Percentiles rank a stretch among this genome's conserved stretches.
These are phyloP conservation scores for Lentinula lateritia DNA, from an alignment of 768 basidiomycete genomes.

Conservation along the genomic window DNA sequence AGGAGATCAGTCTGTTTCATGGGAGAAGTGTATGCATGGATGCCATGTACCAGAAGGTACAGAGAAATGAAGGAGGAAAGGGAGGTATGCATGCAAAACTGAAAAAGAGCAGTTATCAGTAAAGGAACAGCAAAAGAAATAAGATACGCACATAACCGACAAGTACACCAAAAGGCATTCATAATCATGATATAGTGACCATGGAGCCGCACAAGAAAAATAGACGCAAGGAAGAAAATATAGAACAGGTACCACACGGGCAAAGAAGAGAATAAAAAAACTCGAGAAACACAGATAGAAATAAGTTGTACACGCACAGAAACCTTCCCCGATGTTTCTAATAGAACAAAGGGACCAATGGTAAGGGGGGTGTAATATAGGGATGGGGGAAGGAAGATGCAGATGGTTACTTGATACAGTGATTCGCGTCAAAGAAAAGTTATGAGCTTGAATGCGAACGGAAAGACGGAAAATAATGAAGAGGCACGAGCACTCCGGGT, in stretches of 20 bases:
- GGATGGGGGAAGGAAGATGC: slow-evolving; percentile 4
- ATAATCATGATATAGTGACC: slow-evolving; percentile 5
- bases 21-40: slow-evolving; percentile 3
- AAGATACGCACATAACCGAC: slow-evolving; percentile 4
- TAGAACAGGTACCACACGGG: slow-evolving; percentile 4
- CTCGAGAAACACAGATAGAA: slow-evolving; percentile 1
- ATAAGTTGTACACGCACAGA: slow-evolving; percentile 4
- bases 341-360: not conserved
- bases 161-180: slow-evolving; percentile 5
- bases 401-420: slow-evolving; percentile 7
- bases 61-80: not conserved
- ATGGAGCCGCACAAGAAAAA: slow-evolving; percentile 4
- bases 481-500: not conserved
- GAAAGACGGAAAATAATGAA: slow-evolving; percentile 11
- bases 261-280: slow-evolving; percentile 1
- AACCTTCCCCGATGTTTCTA: not conserved
- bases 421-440: not conserved
- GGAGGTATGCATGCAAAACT: slow-evolving; percentile 5
- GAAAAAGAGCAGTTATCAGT: not conserved
- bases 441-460: not conserved
- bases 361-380: not conserved
- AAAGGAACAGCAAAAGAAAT: not conserved
- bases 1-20: not conserved
- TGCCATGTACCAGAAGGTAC: not conserved
- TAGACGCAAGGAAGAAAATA: not conserved